Evolutionary conservation across 352 stramenopile species (phyloP).

Genomic region (Pythium folliculosum): DNA sequence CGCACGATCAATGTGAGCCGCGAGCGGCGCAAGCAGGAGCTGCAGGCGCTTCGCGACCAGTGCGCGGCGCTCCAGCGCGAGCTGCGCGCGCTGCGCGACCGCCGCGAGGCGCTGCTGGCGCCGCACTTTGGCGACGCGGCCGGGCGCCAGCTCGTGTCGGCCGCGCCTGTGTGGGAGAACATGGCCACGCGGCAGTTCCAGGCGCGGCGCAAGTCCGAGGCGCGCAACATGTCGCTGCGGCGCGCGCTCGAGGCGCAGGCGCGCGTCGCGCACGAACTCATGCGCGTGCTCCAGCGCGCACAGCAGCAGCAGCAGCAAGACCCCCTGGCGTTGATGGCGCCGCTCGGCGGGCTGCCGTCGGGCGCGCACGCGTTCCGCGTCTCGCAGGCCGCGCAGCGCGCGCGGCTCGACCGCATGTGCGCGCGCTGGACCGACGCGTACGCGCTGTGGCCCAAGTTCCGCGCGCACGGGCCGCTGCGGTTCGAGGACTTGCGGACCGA

Average conservation of each 20-base stretch:
- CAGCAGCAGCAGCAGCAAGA: background rate
- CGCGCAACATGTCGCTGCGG: conserved; percentile 19
- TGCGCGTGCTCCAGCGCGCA: conserved; percentile 12
- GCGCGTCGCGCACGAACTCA: conserved; percentile 12
- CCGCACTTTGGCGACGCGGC: conserved; percentile 16
- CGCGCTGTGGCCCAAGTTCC: background rate
- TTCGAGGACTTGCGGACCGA: background rate
- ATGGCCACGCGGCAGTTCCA: conserved; percentile 31
- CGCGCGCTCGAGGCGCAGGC: conserved; percentile 4
- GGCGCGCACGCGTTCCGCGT: background rate
- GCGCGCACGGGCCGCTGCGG: background rate
- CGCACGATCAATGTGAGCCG: conserved; percentile 25
- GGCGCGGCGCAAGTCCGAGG: conserved; percentile 19
- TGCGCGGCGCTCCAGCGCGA: conserved; percentile 27
- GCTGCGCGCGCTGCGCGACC: conserved; percentile 27
- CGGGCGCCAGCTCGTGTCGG: conserved; percentile 9
- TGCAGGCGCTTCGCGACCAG: conserved; percentile 29
- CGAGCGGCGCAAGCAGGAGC: conserved; percentile 36
- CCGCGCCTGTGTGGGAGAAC: conserved; percentile 27
- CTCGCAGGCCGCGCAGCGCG: background rate
- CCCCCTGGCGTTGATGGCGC: background rate
- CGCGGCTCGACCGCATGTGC: background rate
- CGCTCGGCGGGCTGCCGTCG: too few species aligned
- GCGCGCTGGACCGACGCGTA: background rate
- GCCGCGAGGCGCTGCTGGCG: conserved; percentile 12